Percentiles rank a stretch among this genome's conserved stretches.
Evolutionary conservation across 2,329 filamentous ascomycete species (phyloP).

Genomic region (Neofusicoccum sp.): DNA sequence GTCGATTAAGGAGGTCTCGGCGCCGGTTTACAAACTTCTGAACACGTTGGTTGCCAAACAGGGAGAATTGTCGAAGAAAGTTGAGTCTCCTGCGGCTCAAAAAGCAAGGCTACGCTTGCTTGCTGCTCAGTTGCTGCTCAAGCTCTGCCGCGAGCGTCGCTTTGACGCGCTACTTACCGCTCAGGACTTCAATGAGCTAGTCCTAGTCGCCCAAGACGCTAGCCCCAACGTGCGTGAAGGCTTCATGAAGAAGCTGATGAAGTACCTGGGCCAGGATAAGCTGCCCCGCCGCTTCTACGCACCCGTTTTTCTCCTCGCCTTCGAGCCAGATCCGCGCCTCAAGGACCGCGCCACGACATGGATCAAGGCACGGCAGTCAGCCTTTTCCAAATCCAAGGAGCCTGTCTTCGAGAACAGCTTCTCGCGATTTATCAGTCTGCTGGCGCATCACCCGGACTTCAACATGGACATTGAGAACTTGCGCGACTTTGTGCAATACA

Average conservation of each 20-base stretch:
- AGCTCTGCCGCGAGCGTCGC: conserved; percentile 73
- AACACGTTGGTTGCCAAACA: conserved; percentile 71
- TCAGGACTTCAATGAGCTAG: conserved; percentile 75
- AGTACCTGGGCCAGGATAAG: conserved; percentile 74
- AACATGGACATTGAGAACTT: conserved; percentile 61
- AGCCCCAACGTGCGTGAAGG: conserved; percentile 69
- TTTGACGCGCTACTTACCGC: conserved; percentile 75
- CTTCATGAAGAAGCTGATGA: conserved; percentile 85
- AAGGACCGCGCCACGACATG: conserved; percentile 78
- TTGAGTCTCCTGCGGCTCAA: conserved; percentile 72
- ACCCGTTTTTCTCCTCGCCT: conserved; percentile 85
- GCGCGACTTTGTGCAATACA: conserved; percentile 80
- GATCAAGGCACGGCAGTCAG: conserved; percentile 76
- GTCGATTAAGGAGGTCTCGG: conserved; percentile 52
- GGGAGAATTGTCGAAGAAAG: conserved; percentile 74
- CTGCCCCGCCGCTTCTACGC: conserved; percentile 79
- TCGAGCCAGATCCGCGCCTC: conserved; percentile 75
- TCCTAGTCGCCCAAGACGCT: conserved; percentile 76
- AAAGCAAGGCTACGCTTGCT: conserved; percentile 76
- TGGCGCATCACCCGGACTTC: conserved; percentile 94
- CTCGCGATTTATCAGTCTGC: conserved; percentile 76
- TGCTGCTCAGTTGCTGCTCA: conserved; percentile 75
- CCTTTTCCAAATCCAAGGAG: conserved; percentile 55
- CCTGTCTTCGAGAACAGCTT: conserved; percentile 77
- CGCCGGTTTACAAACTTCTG: conserved; percentile 73